Base-by-base conservation (phyloP, 352 stramenopile species). In the Globisporangium ultimum region DNA sequence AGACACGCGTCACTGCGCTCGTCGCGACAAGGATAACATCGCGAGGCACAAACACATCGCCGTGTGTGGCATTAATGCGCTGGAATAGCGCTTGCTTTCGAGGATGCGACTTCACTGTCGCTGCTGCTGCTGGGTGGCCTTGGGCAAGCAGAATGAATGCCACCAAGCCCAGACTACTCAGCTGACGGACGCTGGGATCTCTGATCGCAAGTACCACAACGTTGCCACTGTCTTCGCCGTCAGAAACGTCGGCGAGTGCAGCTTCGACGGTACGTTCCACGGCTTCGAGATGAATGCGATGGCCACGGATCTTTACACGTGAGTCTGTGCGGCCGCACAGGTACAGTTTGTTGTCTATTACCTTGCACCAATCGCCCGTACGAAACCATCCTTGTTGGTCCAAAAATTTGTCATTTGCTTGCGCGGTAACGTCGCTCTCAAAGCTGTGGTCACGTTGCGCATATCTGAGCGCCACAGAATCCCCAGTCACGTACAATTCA, bases 301-400 rank as follows among this genome's bases (percentile, higher is more conserved):
- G 73, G 32, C 80, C 80, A 22, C 74, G 64, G 54, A 88, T 72
- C 51, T 89, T 89, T 10, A 89, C 68, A 36, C 70, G 61, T 38
- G 67, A 60, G 55, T 89, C 80, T 2, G 48, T 60, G 15, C 80
- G 77, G 9, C 77, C 77, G 22, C 63, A 69, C 18, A 75, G 74
- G 49, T 70, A 88, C 3, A 89, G 34, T 32, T 58, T 49, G 17
- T 53, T 60, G 50, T 63, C 54, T 20, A 74, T 11, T 4, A 76
- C 56, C 14, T 55, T 66, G 46, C 75, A 86, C 40, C 66, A 61
- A 58, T 89, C 80, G 4, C 77, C 75, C 50, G 64, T 89, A 12
- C 55, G 48, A 46, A 76, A 79, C 71, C 71, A 75, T 21, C 38
- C 24, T 5, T 32, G 24, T 5, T 32, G 24, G 24, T 32, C 24